phyloP scores from a whole-genome alignment of 371 early-diverging fungal genomes.

The Rhizopus sp. region DNA sequence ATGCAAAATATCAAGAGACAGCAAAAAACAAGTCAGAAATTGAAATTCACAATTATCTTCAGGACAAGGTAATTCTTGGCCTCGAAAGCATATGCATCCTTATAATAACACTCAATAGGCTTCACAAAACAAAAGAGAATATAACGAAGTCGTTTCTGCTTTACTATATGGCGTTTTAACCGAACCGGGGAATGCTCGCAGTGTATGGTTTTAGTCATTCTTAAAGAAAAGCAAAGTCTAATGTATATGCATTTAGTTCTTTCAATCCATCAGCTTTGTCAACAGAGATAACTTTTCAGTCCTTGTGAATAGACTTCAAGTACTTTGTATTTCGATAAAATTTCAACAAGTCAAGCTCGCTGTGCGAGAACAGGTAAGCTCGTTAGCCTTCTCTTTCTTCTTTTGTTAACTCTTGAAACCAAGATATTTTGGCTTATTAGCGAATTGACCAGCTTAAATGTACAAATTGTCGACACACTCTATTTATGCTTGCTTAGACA shows the following conservation, averaged over 20 bases:
- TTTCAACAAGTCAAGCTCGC: constrained; percentile 49
- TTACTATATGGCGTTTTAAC: constrained; percentile 68
- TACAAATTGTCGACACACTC: constrained; percentile 58
- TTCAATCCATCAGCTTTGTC: constrained; percentile 62
- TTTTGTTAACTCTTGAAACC: background rate
- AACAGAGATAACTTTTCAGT: constrained; percentile 65
- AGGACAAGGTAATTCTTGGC: constrained; percentile 47
- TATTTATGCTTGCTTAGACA: constrained; percentile 61
- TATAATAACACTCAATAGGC: constrained; percentile 26
- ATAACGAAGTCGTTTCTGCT: constrained; percentile 63
- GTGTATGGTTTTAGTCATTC: constrained; percentile 26
- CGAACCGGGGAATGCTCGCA: constrained; percentile 40
- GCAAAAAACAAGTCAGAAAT: constrained; percentile 58
- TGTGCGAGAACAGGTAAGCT: constrained; percentile 50
- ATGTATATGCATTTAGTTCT: constrained; percentile 37
- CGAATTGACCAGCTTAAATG: constrained; percentile 55
- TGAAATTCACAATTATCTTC: constrained; percentile 67
- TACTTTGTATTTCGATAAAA: constrained; percentile 40
- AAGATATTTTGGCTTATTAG: constrained; percentile 67
- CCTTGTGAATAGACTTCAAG: constrained; percentile 53
- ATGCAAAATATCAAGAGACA: constrained; percentile 42
- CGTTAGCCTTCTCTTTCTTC: background rate
- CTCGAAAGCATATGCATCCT: background rate
- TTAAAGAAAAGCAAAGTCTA: constrained; percentile 1
- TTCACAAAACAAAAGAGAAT: constrained; percentile 58